Evolutionary conservation across 805 yeast species (phyloP), one percentile per base, ranked within the genome.

Genomic region (Phaffomyces opuntiae): DNA sequence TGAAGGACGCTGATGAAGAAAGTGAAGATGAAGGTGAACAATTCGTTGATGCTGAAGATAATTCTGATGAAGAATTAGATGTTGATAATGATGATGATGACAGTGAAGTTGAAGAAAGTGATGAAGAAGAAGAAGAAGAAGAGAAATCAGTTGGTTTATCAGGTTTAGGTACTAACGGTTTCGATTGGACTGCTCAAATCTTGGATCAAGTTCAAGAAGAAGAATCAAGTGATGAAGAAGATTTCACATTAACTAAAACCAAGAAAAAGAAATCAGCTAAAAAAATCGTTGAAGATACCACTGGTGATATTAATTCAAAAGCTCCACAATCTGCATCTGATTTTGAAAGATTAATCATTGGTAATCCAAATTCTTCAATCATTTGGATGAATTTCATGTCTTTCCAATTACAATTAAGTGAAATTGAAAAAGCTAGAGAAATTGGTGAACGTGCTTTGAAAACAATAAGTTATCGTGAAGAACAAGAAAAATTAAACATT

Each of bases 301-400:
- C 98, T 12, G 90, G 83, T 44, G 93, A 86, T 42, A 74, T 93
- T 49, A 80, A 80, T 56, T 77, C 91, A 13, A 77, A 89, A 56
- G 86, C 90, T 14, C 99, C 99, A 35, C 95, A 91, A 66, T 88
- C 97, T 47, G 85, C 80, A 38, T 69, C 81, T 40, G 99, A 93
- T 64, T 93, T 89, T 58, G 99, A 93, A 68, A 80, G 99, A 59
- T 69, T 93, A 53, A 74, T 93, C 45, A 77, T 93, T 49, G 95
- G 97, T 62, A 85, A 85, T 61, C 97, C 99, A 40, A 84, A 87
- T 69, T 87, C 96, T 3, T 91, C 99, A 1, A 77, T 90, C 33
- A 67, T 88, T 47, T 93, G 99, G 99, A 91, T 93, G 87, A 87
- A 90, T 67, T 93, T 86, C 68, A 93, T 93, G 96, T 90, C 98